Percentiles rank a stretch among this genome's conserved stretches.
Conservation (phyloP, 768 basidiomycete genomes). For the Lentinula guzmanii region DNA sequence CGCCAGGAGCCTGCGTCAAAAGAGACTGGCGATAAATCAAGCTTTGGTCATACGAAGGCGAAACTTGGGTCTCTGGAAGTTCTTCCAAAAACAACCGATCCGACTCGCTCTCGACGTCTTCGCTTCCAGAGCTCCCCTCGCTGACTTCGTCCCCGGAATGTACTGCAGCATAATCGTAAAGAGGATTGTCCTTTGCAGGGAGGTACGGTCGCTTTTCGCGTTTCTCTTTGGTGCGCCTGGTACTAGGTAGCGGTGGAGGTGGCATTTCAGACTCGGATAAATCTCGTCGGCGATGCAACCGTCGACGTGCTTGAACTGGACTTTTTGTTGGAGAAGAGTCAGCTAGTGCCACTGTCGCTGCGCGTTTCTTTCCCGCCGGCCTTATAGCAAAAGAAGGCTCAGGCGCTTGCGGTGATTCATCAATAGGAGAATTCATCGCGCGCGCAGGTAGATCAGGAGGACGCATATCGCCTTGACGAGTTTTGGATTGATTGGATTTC, state of each 20-base stretch:
- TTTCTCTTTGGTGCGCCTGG: slow-evolving; percentile 6
- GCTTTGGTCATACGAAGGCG: slow-evolving; percentile 69
- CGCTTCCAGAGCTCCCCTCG: slow-evolving; percentile 50
- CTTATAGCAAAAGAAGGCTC: slow-evolving; percentile 41
- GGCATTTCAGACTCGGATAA: slow-evolving; percentile 16
- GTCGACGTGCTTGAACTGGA: neutral
- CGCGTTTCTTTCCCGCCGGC: slow-evolving; percentile 27
- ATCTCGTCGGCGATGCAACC: slow-evolving; percentile 8
- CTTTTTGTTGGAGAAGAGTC: neutral
- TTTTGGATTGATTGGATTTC: slow-evolving; percentile 7
- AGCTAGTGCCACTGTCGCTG: neutral
- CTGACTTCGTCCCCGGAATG: slow-evolving; percentile 82
- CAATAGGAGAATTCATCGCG: neutral
- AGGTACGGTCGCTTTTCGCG: slow-evolving; percentile 15
- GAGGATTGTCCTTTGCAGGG: slow-evolving; percentile 22
- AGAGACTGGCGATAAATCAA: slow-evolving; percentile 66
- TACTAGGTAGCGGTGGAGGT: slow-evolving; percentile 11
- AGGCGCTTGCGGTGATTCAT: slow-evolving; percentile 16
- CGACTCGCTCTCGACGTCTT: slow-evolving; percentile 56
- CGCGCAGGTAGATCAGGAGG: slow-evolving; percentile 30
- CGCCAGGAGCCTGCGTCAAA: slow-evolving; percentile 56
- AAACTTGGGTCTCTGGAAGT: slow-evolving; percentile 58
- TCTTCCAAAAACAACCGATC: slow-evolving; percentile 65
- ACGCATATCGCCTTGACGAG: slow-evolving; percentile 23
- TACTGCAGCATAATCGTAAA: slow-evolving; percentile 64